phyloP scores from a whole-genome alignment of 495 filamentous ascomycete species.

The Podospora sp. region DNA sequence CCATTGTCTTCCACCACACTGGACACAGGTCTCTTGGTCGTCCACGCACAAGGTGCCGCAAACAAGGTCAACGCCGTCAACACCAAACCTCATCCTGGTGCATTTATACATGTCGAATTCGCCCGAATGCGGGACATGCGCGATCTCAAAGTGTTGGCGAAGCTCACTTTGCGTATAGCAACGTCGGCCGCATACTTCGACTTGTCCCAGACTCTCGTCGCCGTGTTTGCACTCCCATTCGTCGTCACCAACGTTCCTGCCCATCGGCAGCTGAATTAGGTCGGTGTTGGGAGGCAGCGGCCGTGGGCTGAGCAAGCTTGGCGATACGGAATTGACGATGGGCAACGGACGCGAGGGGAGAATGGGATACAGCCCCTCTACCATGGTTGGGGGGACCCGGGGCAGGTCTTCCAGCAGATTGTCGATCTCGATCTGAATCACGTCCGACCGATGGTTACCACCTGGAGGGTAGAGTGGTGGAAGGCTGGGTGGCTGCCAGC shows the following conservation, averaged over 20 bases:
- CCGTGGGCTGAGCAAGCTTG: not conserved
- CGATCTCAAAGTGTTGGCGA: constrained; percentile 7
- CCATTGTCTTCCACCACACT: not conserved
- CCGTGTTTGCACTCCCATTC: constrained; percentile 21
- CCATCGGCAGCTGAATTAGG: constrained; percentile 6
- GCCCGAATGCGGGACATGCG: constrained; percentile 3
- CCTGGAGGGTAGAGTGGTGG: not conserved
- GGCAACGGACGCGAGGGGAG: not conserved
- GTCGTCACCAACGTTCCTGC: not conserved
- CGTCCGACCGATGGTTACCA: not conserved
- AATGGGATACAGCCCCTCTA: not conserved
- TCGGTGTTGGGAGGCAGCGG: not conserved
- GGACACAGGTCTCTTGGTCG: not conserved
- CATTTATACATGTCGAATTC: constrained; percentile 8
- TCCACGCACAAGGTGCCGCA: not conserved
- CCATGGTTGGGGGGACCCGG: not conserved
- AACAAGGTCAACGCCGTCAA: not conserved
- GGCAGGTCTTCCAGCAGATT: not conserved
- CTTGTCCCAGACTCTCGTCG: not conserved
- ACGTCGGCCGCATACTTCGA: constrained; percentile 12
- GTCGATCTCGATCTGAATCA: not conserved
- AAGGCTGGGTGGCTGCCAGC: not conserved
- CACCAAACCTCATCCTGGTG: not conserved
- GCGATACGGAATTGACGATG: not conserved
- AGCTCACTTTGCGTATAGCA: not conserved